Conservation (phyloP, 106 monocot genomes). For the Apostasia shenzhenica region DNA sequence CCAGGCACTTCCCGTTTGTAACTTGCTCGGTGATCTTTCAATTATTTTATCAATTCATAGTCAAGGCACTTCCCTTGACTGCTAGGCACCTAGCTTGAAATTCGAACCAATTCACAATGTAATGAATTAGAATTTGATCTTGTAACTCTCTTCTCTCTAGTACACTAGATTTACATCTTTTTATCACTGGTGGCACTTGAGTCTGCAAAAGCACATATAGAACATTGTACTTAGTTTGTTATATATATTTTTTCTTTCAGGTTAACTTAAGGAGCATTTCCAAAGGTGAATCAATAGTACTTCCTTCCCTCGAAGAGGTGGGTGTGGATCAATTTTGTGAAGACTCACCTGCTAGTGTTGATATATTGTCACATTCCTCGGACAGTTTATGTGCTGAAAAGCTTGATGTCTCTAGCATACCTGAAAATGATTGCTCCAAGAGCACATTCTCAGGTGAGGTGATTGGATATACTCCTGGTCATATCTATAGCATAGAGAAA, state of each 20-base stretch:
- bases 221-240: too few species aligned
- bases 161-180: too few species aligned
- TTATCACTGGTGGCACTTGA: too few species aligned
- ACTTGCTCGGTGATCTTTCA: too few species aligned
- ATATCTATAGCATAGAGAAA: slow-evolving; percentile 31
- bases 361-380: slow-evolving; percentile 75
- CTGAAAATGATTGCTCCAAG: slow-evolving; percentile 38
- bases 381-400: slow-evolving; percentile 75
- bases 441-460: slow-evolving; percentile 23
- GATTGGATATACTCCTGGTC: slow-evolving; percentile 20
- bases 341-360: slow-evolving; percentile 42
- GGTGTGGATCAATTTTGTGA: slow-evolving; percentile 54
- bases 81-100: too few species aligned
- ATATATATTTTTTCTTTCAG: slow-evolving; percentile 12
- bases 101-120: too few species aligned
- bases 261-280: slow-evolving; percentile 47
- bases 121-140: too few species aligned
- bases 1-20: too few species aligned
- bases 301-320: slow-evolving; percentile 39
- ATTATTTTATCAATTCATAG: too few species aligned
- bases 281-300: slow-evolving; percentile 28
- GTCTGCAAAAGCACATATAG: too few species aligned
- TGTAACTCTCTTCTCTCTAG: too few species aligned
- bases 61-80: too few species aligned
- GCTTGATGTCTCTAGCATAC: slow-evolving; percentile 36